Conservation (phyloP, 208 protist species). For the Wallacemonas rigidus region DNA sequence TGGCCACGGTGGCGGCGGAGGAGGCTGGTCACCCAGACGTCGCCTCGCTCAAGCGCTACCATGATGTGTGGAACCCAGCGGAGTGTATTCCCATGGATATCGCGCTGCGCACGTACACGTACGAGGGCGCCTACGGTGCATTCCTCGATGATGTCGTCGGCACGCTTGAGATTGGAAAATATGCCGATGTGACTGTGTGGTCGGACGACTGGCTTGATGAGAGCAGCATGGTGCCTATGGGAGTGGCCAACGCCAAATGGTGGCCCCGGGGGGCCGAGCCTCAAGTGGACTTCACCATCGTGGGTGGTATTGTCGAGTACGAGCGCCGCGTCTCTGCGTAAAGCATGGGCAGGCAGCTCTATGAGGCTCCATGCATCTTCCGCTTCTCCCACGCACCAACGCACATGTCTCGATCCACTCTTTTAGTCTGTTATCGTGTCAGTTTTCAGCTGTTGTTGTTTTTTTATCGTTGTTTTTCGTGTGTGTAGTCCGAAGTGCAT, state of each 20-base stretch:
- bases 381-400: too few species aligned
- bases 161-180: conserved; percentile 60
- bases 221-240: conserved; percentile 25
- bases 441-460: not conserved
- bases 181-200: conserved; percentile 63
- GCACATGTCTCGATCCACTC: too few species aligned
- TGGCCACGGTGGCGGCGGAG: conserved; percentile 45
- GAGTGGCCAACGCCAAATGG: conserved; percentile 34
- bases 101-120: conserved; percentile 57
- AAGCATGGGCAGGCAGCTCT: not conserved
- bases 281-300: conserved; percentile 45
- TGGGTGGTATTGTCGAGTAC: conserved; percentile 57
- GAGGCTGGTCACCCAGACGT: conserved; percentile 5
- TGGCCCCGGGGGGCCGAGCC: conserved; percentile 43
- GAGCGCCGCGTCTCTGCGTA: conserved; percentile 11
- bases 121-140: conserved; percentile 50
- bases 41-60: conserved; percentile 30
- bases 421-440: too few species aligned
- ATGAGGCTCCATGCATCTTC: not conserved
- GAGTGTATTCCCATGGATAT: conserved; percentile 62
- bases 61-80: conserved; percentile 45
- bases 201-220: conserved; percentile 47
- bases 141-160: conserved; percentile 63
- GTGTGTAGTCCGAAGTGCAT: too few species aligned
- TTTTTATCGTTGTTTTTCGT: conserved; percentile 11